These are phyloP conservation scores for Rhizophlyctis rosea DNA, from an alignment of 192 early-diverging fungal species.

Conservation along the genomic window DNA sequence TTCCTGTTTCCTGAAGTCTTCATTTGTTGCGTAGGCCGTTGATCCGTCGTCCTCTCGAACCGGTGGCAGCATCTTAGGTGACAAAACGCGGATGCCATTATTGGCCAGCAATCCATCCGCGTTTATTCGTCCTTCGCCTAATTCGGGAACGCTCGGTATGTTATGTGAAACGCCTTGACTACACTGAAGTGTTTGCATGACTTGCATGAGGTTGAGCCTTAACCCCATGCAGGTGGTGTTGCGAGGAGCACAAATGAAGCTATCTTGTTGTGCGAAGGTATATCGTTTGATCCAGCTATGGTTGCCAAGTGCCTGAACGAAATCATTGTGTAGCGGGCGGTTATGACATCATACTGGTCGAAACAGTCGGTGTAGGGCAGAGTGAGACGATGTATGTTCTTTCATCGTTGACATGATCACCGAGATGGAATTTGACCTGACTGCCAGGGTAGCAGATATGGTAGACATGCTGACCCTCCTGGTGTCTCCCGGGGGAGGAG, in stretches of 20 bases:
- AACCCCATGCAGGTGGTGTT: slow-evolving; percentile 62
- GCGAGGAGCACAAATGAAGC: slow-evolving; percentile 80
- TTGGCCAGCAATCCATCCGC: slow-evolving; percentile 61
- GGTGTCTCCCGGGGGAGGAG: slow-evolving; percentile 77
- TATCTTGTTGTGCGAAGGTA: slow-evolving; percentile 74
- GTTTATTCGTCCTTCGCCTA: slow-evolving; percentile 76
- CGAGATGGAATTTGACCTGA: too few species aligned
- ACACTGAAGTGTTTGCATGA: too few species aligned
- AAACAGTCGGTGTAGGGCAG: slow-evolving; percentile 86
- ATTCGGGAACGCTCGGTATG: slow-evolving; percentile 67
- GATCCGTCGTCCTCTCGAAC: slow-evolving; percentile 79
- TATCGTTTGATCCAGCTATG: neutral
- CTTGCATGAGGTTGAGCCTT: too few species aligned
- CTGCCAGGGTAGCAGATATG: slow-evolving; percentile 81
- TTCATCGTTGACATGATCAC: slow-evolving; percentile 2
- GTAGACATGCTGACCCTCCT: slow-evolving; percentile 82
- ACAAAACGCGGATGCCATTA: slow-evolving; percentile 82
- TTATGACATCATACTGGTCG: slow-evolving; percentile 75
- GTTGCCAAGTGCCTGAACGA: neutral
- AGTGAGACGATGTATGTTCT: slow-evolving; percentile 66
- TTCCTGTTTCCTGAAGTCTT: too few species aligned
- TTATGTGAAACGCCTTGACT: too few species aligned
- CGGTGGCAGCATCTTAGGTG: slow-evolving; percentile 79
- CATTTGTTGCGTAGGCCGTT: slow-evolving; percentile 57
- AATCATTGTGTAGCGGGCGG: slow-evolving; percentile 54